Base-by-base conservation (phyloP, 164 flowering plant genomes). In the Dillenia turbinata region DNA sequence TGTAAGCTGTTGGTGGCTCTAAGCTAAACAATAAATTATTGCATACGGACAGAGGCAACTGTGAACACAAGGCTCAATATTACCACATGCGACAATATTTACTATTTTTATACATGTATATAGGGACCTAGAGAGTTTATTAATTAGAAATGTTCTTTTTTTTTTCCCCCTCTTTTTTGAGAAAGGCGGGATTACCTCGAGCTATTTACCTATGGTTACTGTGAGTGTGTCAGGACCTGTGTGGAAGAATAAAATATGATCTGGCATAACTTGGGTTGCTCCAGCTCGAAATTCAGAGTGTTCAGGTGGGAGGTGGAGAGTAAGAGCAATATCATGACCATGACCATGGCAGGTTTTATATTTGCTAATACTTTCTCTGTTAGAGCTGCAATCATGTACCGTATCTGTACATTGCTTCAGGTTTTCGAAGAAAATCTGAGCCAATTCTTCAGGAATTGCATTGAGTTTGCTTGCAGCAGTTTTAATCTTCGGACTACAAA, bases 401-500 rank as follows among this genome's bases (percentile, higher is more conserved):
- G 68, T 67, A 72, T 62, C 68, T 81, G 60, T 57, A 52, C 4
- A 81, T 58, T 60, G 58, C 22, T 48, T 56, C 15, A 49, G 57
- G 17, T 59, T 24, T 57, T 69, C 68, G 1, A 59, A 57, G 7
- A 85, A 65, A 13, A 83, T 51, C 48, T 59, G 63, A 33, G 73
- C 71, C 58, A 85, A 44, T 62, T 66, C 70, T 44, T 75, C 68
- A 2, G 80, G 78, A 10, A 87, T 62, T 3, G 52, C 65, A 7
- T 83, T 74, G 0, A 87, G 77, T 69, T 70, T 69, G 14, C 70
- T 61, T 11, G 69, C 73, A 12, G 82, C 67, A 9, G 63, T 47
- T 62, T 79, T 82, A 75, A 80, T 71, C 17, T 66, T 74, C 61
- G 61, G 54, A 52, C 89, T 87, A 73, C 74, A 78, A 62, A 57